Base-by-base conservation (phyloP, 2,329 filamentous ascomycete genomes). In the Nemania sp. region DNA sequence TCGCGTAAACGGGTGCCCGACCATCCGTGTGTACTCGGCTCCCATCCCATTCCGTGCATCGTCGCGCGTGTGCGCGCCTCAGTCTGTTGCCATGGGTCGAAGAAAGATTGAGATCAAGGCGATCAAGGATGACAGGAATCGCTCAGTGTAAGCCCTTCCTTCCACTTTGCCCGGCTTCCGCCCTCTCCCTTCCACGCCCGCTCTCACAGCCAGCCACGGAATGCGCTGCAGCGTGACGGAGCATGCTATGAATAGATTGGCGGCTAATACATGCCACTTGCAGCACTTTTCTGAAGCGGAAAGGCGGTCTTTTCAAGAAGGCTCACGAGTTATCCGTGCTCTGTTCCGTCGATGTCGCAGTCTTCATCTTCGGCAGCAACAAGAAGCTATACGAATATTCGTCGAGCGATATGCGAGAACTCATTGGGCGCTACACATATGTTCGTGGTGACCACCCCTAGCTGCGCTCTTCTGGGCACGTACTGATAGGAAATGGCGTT, bases 71-170 rank as follows among this genome's bases (percentile, higher is more conserved):
- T 44, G 47, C 51, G 39, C 24, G 49, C 30, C 47, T 19, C 46
- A 41, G 39, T 52, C 40, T 54, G 52, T 63, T 73, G 76, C 71
- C 49, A 99, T 99, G 94, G 94, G 94, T 73, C 88, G 94, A 75
- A 86, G 94, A 82, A 99, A 99, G 85, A 99, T 99, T 72, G 94
- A 97, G 80, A 97, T 99, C 81, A 97, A 97, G 78, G 91, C 93
- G 66, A 97, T 97, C 81, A 97, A 96, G 77, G 92, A 97, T 85
- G 92, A 97, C 75, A 86, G 92, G 68, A 97, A 97, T 72, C 91
- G 92, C 72, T 96, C 92, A 68, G 92, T 97, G 92, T 97, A 91
- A 75, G 90, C 80, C 46, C 28, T 31, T 8, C 26, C 44, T 28
- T 37, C 37, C 36, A 30, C 39, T 49, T 22, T n/a, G 17, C 28